Percentiles rank a stretch among this genome's conserved stretches.
Evolutionary conservation across 805 yeast species (phyloP).

Genomic region (Nakazawaea siamensis): DNA sequence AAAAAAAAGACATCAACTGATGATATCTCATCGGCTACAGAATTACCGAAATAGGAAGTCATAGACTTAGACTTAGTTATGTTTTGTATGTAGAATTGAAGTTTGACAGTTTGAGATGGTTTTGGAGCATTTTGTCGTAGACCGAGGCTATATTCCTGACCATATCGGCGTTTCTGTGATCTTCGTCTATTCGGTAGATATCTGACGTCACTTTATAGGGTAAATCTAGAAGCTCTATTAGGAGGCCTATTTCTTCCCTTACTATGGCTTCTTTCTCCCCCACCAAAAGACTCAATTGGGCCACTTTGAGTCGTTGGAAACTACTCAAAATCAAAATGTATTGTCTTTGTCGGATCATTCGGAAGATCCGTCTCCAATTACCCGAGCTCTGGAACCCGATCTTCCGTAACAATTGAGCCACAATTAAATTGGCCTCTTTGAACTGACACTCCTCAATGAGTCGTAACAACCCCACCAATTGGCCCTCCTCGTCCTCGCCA

Average conservation of each 20-base stretch:
- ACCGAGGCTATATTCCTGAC: no score
- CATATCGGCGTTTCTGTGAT: no score
- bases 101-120: no score
- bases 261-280: not conserved
- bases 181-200: no score
- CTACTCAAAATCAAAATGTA: conserved; percentile 5
- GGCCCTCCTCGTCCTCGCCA: not conserved
- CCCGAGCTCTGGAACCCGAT: not conserved
- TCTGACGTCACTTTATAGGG: no score
- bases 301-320: not conserved
- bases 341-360: conserved; percentile 7
- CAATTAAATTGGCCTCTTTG: not conserved
- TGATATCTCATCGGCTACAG: no score
- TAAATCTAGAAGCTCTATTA: no score
- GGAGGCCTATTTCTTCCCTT: no score
- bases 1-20: not conserved
- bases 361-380: not conserved
- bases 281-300: not conserved
- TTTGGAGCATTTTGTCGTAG: no score
- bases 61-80: no score
- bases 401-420: not conserved
- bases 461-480: conserved; percentile 1
- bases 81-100: no score
- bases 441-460: conserved; percentile 1
- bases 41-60: no score